Evolutionary conservation across 1,139 yeast genomes (phyloP).

Genomic region (Dujonia santamariae): DNA sequence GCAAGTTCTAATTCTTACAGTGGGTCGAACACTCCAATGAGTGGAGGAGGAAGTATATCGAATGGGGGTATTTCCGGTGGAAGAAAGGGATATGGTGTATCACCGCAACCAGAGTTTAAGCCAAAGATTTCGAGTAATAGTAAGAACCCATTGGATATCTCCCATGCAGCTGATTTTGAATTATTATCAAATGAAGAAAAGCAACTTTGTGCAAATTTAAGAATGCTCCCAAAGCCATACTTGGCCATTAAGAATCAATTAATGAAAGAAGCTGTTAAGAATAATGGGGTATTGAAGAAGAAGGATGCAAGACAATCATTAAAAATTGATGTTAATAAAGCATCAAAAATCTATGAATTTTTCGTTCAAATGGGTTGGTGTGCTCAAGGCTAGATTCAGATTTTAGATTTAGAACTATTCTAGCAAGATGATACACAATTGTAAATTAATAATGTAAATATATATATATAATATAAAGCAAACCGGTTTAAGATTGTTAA

Average conservation of each 20-base stretch:
- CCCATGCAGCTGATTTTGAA: constrained; percentile 80
- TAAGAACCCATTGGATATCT: constrained; percentile 67
- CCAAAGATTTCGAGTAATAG: constrained; percentile 32
- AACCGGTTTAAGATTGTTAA: too few relatives aligned
- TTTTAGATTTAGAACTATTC: background rate
- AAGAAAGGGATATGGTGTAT: constrained; percentile 17
- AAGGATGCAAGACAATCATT: constrained; percentile 79
- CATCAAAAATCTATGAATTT: constrained; percentile 85
- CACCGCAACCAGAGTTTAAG: constrained; percentile 41
- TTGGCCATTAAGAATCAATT: constrained; percentile 89
- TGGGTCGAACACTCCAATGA: constrained; percentile 10
- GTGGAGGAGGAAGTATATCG: constrained; percentile 10
- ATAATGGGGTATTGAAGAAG: constrained; percentile 80
- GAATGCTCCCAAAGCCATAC: constrained; percentile 90
- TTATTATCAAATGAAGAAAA: constrained; percentile 83
- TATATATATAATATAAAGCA: too few relatives aligned
- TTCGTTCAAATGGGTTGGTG: constrained; percentile 91
- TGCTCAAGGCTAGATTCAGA: constrained; percentile 33
- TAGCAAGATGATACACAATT: too few relatives aligned
- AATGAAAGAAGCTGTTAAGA: constrained; percentile 80
- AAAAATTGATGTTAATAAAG: constrained; percentile 83
- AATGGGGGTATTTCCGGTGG: constrained; percentile 13
- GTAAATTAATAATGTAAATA: too few relatives aligned
- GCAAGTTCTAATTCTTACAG: constrained; percentile 14
- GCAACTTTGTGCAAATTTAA: constrained; percentile 74